Evolutionary conservation across 2,329 filamentous ascomycete species (phyloP).

Genomic region (Dichotomopilus funicola): DNA sequence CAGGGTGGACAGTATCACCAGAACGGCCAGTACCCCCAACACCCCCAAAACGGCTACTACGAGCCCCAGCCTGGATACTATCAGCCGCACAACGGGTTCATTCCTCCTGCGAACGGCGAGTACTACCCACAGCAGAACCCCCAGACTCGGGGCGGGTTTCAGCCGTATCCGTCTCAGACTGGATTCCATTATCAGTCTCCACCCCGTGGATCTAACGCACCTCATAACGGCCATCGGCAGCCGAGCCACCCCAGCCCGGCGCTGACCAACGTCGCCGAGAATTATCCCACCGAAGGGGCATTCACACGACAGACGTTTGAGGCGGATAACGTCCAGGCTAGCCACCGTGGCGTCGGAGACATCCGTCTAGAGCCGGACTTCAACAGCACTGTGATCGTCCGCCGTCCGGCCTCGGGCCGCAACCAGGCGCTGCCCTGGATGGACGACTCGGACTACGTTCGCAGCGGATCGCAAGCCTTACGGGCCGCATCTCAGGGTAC

Average conservation of each 20-base stretch:
- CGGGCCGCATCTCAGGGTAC: no score
- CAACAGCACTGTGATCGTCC: conserved; percentile 8
- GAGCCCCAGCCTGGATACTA: no score
- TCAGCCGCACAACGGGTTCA: no score
- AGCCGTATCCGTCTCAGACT: no score
- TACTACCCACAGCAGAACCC: no score
- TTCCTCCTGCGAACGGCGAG: no score
- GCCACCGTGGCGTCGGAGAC: conserved; percentile 8
- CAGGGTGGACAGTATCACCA: no score
- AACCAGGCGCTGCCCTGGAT: background rate
- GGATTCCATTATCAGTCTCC: no score
- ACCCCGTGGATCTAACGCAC: no score
- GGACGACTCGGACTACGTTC: background rate
- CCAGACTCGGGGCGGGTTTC: no score
- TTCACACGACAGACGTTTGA: background rate
- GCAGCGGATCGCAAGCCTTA: background rate
- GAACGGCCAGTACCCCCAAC: no score
- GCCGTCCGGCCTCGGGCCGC: background rate
- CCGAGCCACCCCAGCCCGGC: background rate
- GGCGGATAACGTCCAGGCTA: background rate
- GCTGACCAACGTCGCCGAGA: background rate
- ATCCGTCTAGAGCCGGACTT: conserved; percentile 9
- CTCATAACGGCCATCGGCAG: background rate
- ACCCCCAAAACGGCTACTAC: no score
- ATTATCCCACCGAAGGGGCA: background rate